Evolutionary conservation across 768 basidiomycete genomes (phyloP).

Genomic region (Trametes meyenii): DNA sequence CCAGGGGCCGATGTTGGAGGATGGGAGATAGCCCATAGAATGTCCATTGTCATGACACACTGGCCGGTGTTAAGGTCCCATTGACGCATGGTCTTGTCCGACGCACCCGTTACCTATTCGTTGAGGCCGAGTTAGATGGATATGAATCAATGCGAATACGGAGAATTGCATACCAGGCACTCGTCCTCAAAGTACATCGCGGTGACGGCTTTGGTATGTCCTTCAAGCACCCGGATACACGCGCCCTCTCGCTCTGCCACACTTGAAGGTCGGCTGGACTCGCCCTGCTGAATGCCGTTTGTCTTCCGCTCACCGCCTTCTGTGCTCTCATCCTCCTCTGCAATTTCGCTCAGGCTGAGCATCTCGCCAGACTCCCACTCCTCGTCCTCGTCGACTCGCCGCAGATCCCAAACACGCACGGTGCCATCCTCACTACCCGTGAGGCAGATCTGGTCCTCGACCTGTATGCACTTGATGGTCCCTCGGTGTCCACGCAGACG

Average conservation of each 20-base stretch:
- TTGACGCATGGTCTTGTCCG: constrained; percentile 96
- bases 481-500: constrained; percentile 81
- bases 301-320: constrained; percentile 36
- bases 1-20: constrained; percentile 54
- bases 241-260: constrained; percentile 54
- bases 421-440: constrained; percentile 90
- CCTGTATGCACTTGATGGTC: constrained; percentile 87
- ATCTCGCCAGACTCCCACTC: constrained; percentile 57
- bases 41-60: constrained; percentile 99
- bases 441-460: constrained; percentile 87
- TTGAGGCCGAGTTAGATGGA: neutral
- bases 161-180: constrained; percentile 68
- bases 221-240: constrained; percentile 79
- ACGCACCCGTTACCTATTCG: constrained; percentile 89
- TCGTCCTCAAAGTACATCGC: constrained; percentile 95
- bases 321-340: constrained; percentile 59
- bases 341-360: constrained; percentile 62
- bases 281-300: constrained; percentile 40
- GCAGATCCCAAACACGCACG: constrained; percentile 89
- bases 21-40: constrained; percentile 98
- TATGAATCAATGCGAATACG: constrained; percentile 19
- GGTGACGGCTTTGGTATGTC: constrained; percentile 92
- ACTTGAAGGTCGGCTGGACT: constrained; percentile 36
- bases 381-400: constrained; percentile 74
- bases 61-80: constrained; percentile 98